Base-by-base conservation (phyloP, 345 rosid species). In the Syzygium grande region DNA sequence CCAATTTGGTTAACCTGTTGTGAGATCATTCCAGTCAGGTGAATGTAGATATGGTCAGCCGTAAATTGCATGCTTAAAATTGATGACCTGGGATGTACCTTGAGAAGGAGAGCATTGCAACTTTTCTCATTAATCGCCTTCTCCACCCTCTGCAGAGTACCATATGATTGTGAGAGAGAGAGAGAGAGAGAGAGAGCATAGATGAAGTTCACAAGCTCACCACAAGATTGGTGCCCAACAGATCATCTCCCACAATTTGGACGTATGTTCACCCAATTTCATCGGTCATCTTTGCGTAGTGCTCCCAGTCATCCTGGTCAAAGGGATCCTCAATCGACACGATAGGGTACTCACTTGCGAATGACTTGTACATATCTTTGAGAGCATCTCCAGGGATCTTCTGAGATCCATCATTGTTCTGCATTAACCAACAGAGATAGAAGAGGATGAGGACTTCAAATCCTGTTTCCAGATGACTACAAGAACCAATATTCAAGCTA, bases 261-360 rank as follows among this genome's bases (percentile, higher is more conserved):
- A 98, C 94, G n/a, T n/a, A 38, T 91, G 88, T 13, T 91, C 92
- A 58, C 99, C 99, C 84, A 95, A 95, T 90, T 92, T 98, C 99
- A 21, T 86, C 1, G 30, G 99, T 96, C 91, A 98, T 77, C 94
- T 98, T 98, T 54, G 95, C 73, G 79, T 96, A 94, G 92, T 95
- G 95, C 88, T 89, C 94, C 99, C 99, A 98, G 90, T 98, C 99
- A 91, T 98, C 99, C 88, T 98, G 99, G 94, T 98, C 98, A 91
- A 96, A 98, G 63, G 99, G 99, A 91, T 98, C 99, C 90, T 96
- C 99, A 54, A 98, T 98, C 38, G 99, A 98, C 55, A 94, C 98
- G 86, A 98, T 96, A 61, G 99, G 99, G 91, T 96, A 98, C 92
- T 96, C 98, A 5, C 95, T 56, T 52, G 92, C 94, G 49, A 98